These are phyloP conservation scores for Lagenidium sp. DNA, from an alignment of 352 stramenopile genomes.

Conservation along the genomic window DNA sequence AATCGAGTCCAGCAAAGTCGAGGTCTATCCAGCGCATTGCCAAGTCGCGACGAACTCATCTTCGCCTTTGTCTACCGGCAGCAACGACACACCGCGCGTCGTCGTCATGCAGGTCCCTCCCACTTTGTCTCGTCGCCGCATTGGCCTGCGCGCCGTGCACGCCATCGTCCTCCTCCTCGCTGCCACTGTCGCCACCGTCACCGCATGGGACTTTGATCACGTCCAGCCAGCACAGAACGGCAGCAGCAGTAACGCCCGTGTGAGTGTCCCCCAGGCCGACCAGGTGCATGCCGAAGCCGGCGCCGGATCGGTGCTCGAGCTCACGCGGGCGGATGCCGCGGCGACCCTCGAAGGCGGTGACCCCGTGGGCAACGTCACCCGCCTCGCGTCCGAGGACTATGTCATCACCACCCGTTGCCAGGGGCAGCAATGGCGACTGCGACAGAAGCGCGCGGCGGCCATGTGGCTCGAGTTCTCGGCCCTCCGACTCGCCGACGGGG, in stretches of 20 bases:
- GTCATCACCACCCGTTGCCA: constrained; percentile 23
- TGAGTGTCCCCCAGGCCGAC: background rate
- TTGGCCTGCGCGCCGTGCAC: background rate
- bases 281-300: too few species aligned
- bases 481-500: constrained; percentile 18
- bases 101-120: constrained; percentile 12
- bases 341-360: constrained; percentile 25
- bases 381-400: constrained; percentile 22
- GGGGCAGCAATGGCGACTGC: constrained; percentile 38
- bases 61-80: too few species aligned
- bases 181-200: background rate
- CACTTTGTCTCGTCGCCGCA: background rate
- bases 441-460: constrained; percentile 25
- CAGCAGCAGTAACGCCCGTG: background rate
- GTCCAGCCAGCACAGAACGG: too few species aligned
- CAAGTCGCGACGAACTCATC: too few species aligned
- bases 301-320: too few species aligned
- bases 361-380: constrained; percentile 20
- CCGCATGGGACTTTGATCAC: too few species aligned
- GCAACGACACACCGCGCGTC: too few species aligned
- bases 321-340: constrained; percentile 6
- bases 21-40: too few species aligned
- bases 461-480: constrained; percentile 32
- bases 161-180: constrained; percentile 4
- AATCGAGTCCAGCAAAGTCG: too few species aligned